Conservation (phyloP, 2,329 filamentous ascomycete genomes). For the Calycina marina region DNA sequence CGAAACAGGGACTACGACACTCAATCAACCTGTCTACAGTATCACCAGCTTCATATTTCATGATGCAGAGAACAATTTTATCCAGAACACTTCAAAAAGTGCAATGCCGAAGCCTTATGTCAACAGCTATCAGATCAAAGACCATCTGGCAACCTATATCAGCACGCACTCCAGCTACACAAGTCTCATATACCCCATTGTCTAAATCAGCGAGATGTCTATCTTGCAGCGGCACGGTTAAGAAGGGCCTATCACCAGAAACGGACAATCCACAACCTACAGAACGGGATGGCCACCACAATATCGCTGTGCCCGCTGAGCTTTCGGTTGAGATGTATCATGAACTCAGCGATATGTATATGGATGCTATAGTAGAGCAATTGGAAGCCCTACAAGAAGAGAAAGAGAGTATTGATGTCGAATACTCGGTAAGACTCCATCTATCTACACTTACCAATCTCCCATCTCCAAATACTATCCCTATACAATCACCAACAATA, state of each 20-base stretch:
- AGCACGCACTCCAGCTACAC: too few relatives aligned
- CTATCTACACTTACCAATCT: not conserved
- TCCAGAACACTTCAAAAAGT: too few relatives aligned
- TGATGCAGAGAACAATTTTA: too few relatives aligned
- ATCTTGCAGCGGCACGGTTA: too few relatives aligned
- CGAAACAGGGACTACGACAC: too few relatives aligned
- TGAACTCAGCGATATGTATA: constrained; percentile 59
- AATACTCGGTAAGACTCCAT: constrained; percentile 58
- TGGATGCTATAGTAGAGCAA: constrained; percentile 39
- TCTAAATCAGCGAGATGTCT: too few relatives aligned
- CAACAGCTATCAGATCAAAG: too few relatives aligned
- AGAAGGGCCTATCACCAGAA: constrained; percentile 44
- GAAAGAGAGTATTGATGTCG: constrained; percentile 66
- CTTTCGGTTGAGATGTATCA: constrained; percentile 63
- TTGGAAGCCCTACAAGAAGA: constrained; percentile 66
- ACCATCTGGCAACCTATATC: too few relatives aligned
- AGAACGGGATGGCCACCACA: constrained; percentile 26
- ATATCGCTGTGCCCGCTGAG: constrained; percentile 37
- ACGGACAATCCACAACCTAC: constrained; percentile 36
- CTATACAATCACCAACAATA: not conserved
- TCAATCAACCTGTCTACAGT: too few relatives aligned
- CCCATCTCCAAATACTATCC: not conserved
- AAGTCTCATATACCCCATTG: too few relatives aligned
- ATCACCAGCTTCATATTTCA: too few relatives aligned
- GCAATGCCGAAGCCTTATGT: too few relatives aligned